phyloP scores from a whole-genome alignment of 768 basidiomycete genomes.

The Clathrus columnatus region DNA sequence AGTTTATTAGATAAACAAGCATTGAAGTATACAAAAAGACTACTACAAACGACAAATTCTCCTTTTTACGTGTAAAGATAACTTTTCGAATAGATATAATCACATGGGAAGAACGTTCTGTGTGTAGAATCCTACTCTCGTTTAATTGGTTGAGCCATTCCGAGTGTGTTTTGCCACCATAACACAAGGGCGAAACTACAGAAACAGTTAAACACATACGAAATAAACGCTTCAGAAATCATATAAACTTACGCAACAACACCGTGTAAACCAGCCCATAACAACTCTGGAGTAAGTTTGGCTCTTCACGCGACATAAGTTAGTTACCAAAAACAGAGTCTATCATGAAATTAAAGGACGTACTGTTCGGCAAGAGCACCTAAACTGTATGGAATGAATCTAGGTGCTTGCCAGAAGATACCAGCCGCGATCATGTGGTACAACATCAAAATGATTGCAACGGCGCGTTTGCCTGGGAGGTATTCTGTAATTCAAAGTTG shows the following conservation, averaged over 20 bases:
- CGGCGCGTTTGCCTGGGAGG: conserved; percentile 75
- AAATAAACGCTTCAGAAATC: background rate
- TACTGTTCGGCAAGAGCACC: conserved; percentile 54
- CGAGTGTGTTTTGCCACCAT: conserved; percentile 77
- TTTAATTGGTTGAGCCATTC: background rate
- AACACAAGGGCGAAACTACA: conserved; percentile 52
- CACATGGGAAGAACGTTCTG: background rate
- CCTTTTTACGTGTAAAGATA: no score
- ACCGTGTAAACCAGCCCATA: conserved; percentile 71
- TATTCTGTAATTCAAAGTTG: conserved; percentile 42
- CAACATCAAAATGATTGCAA: conserved; percentile 66
- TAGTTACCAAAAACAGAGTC: background rate
- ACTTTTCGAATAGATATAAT: no score
- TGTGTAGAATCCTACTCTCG: background rate
- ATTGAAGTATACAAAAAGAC: no score
- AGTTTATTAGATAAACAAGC: no score
- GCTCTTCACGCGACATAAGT: conserved; percentile 28
- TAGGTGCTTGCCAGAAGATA: conserved; percentile 63
- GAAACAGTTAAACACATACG: background rate
- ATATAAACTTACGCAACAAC: conserved; percentile 33
- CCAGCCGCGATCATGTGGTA: conserved; percentile 72
- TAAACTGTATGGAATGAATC: conserved; percentile 70
- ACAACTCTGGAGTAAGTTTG: conserved; percentile 59
- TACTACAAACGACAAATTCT: no score
- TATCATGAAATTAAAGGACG: conserved; percentile 23